phyloP scores from a whole-genome alignment of 805 yeast species.

The Tetrapisispora fleetii region DNA sequence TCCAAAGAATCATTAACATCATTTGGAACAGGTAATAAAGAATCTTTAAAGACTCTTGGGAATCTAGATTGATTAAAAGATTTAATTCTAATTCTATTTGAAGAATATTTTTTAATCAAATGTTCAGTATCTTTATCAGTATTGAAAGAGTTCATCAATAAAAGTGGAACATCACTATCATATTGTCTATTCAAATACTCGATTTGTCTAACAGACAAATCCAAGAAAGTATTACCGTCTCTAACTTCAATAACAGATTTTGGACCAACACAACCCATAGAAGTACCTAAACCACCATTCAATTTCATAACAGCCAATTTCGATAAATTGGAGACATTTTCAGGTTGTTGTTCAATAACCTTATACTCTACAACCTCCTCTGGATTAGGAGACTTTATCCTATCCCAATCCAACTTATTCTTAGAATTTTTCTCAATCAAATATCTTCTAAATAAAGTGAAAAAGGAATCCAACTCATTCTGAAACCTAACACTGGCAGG shows the following conservation, averaged over 20 bases:
- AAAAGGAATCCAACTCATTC: conserved; percentile 78
- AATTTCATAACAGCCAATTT: conserved; percentile 92
- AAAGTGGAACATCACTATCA: conserved; percentile 88
- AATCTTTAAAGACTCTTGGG: conserved; percentile 92
- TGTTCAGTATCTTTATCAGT: conserved; percentile 88
- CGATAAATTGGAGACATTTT: conserved; percentile 39
- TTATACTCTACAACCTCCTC: conserved; percentile 82
- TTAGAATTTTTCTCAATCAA: conserved; percentile 82
- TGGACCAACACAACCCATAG: conserved; percentile 99
- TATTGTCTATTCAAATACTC: conserved; percentile 85
- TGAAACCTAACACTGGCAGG: conserved; percentile 55
- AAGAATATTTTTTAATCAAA: conserved; percentile 91
- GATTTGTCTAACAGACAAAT: conserved; percentile 91
- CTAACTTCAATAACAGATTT: conserved; percentile 90
- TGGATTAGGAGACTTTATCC: conserved; percentile 80
- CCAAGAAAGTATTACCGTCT: conserved; percentile 95
- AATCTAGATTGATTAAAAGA: conserved; percentile 97
- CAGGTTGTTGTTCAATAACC: conserved; percentile 32
- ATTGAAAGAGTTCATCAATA: conserved; percentile 97
- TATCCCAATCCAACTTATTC: conserved; percentile 69
- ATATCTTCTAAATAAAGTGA: conserved; percentile 87
- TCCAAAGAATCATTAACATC: conserved; percentile 61
- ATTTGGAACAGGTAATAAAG: conserved; percentile 91
- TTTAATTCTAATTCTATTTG: conserved; percentile 88
- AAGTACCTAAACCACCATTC: conserved; percentile 97